A percentile compares a stretch with the other conserved stretches of the same genome.
These are phyloP conservation scores for Diaporthe destruens DNA, from an alignment of 2,329 filamentous ascomycete species.

Conservation along the genomic window DNA sequence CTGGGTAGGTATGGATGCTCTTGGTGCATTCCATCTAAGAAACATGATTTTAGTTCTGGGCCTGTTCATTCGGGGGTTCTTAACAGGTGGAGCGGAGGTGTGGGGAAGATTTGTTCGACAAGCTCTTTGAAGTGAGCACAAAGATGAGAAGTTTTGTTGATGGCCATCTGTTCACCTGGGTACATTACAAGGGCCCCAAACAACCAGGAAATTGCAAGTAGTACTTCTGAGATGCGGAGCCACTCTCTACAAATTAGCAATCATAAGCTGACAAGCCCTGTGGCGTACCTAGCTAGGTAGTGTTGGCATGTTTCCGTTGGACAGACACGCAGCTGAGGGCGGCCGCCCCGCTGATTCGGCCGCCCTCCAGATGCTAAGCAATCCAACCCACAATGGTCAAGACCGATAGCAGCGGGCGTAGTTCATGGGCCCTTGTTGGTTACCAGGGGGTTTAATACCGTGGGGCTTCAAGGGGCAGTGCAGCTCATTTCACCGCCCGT, in stretches of 20 bases:
- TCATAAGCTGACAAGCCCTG: slow-evolving; percentile 7
- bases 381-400: background rate
- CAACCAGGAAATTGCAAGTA: too few relatives aligned
- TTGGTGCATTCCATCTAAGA: background rate
- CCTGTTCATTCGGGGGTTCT: background rate
- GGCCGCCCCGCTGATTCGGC: slow-evolving; percentile 14
- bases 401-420: background rate
- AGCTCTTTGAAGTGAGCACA: background rate
- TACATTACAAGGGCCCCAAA: background rate
- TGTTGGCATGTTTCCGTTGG: background rate
- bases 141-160: background rate
- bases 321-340: slow-evolving; percentile 7
- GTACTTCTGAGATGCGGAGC: background rate
- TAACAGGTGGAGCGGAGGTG: background rate
- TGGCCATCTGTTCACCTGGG: background rate
- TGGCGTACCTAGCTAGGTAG: background rate
- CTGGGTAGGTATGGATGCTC: too few relatives aligned
- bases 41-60: background rate
- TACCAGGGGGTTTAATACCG: background rate
- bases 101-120: background rate
- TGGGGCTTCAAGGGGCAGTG: background rate
- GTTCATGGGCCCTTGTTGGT: background rate
- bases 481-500: background rate
- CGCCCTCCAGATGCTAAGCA: slow-evolving; percentile 4
- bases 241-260: background rate